Base-by-base conservation (phyloP, 371 early-diverging fungal genomes). In the Apophysomyces trapeziformis region DNA sequence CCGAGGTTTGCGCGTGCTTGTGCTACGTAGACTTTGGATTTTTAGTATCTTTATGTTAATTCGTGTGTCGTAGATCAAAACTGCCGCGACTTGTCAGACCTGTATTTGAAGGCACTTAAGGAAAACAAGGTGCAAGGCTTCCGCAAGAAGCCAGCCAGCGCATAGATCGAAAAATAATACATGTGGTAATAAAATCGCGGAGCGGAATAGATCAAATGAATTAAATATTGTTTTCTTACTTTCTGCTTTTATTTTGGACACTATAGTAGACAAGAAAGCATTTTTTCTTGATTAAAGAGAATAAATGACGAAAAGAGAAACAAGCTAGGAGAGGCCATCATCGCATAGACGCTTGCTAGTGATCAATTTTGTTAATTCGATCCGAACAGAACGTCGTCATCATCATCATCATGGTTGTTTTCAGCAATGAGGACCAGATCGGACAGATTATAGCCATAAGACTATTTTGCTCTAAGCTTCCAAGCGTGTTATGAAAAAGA, bases 81-180 rank as follows among this genome's bases (percentile, higher is more conserved):
- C 58, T 83, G 84, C 68, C 84, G 84, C 61, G 69, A 78, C 26
- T 72, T 83, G 58, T 77, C 84, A 36, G 80, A 83, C 57, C 47
- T 80, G 68, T 83, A 83, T 62, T 64, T 80, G 36, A 69, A 67
- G 61, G 60, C 79, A 13, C 59, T 83, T 66, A 83, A 77, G 69
- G 76, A 74, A 62, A 75, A 83, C 69, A 77, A 70, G 71, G 80
- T 83, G 50, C 76, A 76, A 60, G 84, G 84, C 61, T 83, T 77
- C 75, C 79, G 84, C 64, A 80, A 74, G 67, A 72, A 69, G 58
- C 32, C 65, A 32, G 26, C 64, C 50, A 61, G 61, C 60, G 57
- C 66, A 63, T 73, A 69, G 36, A 64, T 44, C 9, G 14, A 41
- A 0, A 57, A 18, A 45, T 12, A 26, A 26, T 26, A 26, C 46